Percentiles rank a stretch among this genome's conserved stretches.
Evolutionary conservation across 352 stramenopile species (phyloP).

Genomic region (Saprolegnia parasitica): DNA sequence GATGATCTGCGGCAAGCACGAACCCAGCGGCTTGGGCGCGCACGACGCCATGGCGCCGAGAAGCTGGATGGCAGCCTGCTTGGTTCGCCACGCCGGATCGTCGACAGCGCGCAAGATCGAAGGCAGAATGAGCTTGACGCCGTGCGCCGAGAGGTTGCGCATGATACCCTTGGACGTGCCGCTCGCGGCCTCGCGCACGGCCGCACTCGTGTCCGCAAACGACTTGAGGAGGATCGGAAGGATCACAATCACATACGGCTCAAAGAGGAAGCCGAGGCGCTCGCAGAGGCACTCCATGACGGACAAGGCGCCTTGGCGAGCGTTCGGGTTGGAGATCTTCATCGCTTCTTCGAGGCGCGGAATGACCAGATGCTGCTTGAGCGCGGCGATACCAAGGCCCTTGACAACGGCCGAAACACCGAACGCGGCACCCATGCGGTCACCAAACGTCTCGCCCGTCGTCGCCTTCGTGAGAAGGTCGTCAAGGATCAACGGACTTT

Average conservation of each 20-base stretch:
- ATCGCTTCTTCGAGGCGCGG: slow-evolving; percentile 81
- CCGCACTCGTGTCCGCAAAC: slow-evolving; percentile 94
- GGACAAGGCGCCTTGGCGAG: slow-evolving; percentile 92
- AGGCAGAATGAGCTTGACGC: slow-evolving; percentile 98
- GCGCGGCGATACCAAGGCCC: slow-evolving; percentile 95
- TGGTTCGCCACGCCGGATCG: slow-evolving; percentile 95
- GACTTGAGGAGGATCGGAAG: slow-evolving; percentile 97
- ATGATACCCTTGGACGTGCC: slow-evolving; percentile 97
- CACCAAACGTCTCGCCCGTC: slow-evolving; percentile 74
- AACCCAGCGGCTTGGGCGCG: slow-evolving; percentile 97
- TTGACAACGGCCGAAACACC: slow-evolving; percentile 99
- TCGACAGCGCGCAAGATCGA: slow-evolving; percentile 94
- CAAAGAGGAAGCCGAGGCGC: slow-evolving; percentile 96
- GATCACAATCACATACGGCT: slow-evolving; percentile 98
- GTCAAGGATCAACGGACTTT: slow-evolving; percentile 69
- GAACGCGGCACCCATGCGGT: slow-evolving; percentile 92
- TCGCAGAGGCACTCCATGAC: slow-evolving; percentile 97
- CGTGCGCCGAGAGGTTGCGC: slow-evolving; percentile 97
- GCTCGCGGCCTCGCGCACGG: slow-evolving; percentile 94
- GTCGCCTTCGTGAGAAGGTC: slow-evolving; percentile 68
- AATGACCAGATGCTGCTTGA: slow-evolving; percentile 98
- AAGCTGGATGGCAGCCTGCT: slow-evolving; percentile 98
- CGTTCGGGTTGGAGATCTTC: slow-evolving; percentile 68
- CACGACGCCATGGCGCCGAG: slow-evolving; percentile 96
- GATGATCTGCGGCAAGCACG: slow-evolving; percentile 97